Evolutionary conservation across 345 rosid genomes (phyloP).

Genomic region (Excoecaria agallocha): DNA sequence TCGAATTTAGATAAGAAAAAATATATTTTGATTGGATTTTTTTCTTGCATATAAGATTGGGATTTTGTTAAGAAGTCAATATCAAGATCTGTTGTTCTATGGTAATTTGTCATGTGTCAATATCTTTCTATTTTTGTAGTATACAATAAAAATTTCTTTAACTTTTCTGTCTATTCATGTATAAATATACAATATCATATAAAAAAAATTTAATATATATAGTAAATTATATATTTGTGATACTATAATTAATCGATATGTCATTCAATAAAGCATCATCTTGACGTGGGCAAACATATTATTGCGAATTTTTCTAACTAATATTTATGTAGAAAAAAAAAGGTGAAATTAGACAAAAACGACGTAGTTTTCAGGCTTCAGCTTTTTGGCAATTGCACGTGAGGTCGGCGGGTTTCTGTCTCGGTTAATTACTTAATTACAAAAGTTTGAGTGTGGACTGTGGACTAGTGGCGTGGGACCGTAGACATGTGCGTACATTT

Average conservation of each 20-base stretch:
- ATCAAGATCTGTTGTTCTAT: background rate
- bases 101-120: background rate
- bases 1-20: too few species aligned
- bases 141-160: background rate
- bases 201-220: too few species aligned
- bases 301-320: too few species aligned
- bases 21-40: too few species aligned
- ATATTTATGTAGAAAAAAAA: too few species aligned
- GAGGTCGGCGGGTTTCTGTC: conserved; percentile 12
- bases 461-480: background rate
- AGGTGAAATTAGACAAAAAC: background rate
- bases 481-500: background rate
- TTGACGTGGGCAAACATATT: too few species aligned
- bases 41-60: background rate
- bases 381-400: conserved; percentile 16
- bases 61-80: conserved; percentile 11
- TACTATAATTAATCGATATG: too few species aligned
- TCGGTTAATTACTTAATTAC: background rate
- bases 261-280: too few species aligned
- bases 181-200: too few species aligned
- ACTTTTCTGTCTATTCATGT: background rate
- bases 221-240: too few species aligned
- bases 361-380: background rate
- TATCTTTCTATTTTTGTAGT: background rate
- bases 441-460: too few species aligned